Evolutionary conservation across 2,329 filamentous ascomycete genomes (phyloP), one percentile per base, ranked within the genome.

Genomic region (Phyllosticta ampelicida): DNA sequence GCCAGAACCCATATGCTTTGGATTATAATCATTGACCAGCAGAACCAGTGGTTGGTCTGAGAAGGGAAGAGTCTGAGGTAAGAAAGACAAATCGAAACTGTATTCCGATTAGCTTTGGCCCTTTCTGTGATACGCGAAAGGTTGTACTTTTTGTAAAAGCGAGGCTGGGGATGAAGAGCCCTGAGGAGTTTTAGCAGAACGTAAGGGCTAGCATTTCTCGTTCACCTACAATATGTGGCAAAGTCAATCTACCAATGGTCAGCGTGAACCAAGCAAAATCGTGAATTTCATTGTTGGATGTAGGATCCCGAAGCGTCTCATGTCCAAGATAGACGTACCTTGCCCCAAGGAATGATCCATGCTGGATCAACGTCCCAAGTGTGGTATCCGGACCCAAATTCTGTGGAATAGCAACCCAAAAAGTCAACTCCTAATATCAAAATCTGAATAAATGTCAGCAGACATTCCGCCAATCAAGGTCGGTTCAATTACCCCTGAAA

Each of bases 321-420:
- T 4, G 23, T 26, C 8, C 5, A 19, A 9, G 16, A 19, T 30
- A 10, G 11, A 1, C 1, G 30, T 48, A 59, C 57, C 53, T 59
- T 55, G 20, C 57, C 57, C 57, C 57, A 59, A 13, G 49, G 36
- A 28, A 30, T 19, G 3, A 44, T 19, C 58, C 54, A 60, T 16
- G 18, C 51, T 8, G 18, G 13, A 5, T 13, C 19, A 9, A 44
- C 50, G 62, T 36, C 62, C 67, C 66, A 69, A 6, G 67, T 59
- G 10, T 69, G 66, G 19, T 68, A 67, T 9, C 67, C 66, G 60
- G 67, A 66, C 23, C 67, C 65, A 23, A 64, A 68, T 3, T 59
- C 49, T 58, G 66, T 65, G 0, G 66, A 66, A 21, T 67, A 51
- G 9, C 66, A 65, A 16, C 65, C 62, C 61, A 69, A 64, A 10